Conservation (phyloP, 1,284 basidiomycete species). For the Papiliotrema nemorosa region DNA sequence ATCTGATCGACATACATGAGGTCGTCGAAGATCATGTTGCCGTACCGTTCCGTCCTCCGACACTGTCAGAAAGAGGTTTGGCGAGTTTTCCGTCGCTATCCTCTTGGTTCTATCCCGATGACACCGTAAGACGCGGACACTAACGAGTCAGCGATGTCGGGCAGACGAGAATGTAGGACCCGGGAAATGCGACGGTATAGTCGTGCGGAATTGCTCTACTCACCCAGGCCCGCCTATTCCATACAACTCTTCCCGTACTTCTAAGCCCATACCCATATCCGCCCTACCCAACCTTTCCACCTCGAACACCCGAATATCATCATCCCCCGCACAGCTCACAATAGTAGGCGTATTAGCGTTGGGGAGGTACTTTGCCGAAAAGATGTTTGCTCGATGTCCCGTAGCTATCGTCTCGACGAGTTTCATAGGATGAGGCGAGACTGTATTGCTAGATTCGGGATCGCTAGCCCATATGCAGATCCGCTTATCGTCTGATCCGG, state of each 20-base stretch:
- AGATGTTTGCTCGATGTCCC: conserved; percentile 82
- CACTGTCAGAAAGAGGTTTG: conserved; percentile 78
- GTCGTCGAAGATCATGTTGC: conserved; percentile 76
- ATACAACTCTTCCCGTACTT: conserved; percentile 22
- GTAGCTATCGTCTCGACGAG: conserved; percentile 62
- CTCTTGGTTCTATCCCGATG: conserved; percentile 68
- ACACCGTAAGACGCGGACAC: conserved; percentile 60
- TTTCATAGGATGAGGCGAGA: conserved; percentile 61
- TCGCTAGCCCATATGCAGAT: conserved; percentile 62
- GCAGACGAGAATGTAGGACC: no score
- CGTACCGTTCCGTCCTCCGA: conserved; percentile 72
- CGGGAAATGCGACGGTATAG: no score
- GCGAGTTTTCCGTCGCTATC: conserved; percentile 76
- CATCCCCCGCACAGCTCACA: conserved; percentile 73
- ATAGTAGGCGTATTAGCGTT: conserved; percentile 42
- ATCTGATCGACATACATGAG: conserved; percentile 39
- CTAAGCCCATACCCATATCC: conserved; percentile 32
- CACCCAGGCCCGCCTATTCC: conserved; percentile 37
- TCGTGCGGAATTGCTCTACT: conserved; percentile 8
- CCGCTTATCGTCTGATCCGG: conserved; percentile 76
- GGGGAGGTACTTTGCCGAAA: conserved; percentile 78
- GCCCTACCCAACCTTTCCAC: conserved; percentile 55
- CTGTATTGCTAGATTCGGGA: conserved; percentile 13
- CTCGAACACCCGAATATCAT: conserved; percentile 77
- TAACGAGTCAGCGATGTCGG: conserved; percentile 1